Percentiles rank a stretch among this genome's conserved stretches.
Evolutionary conservation across 176 grass and related monocot species (phyloP).

Genomic region (Carex scoparia): DNA sequence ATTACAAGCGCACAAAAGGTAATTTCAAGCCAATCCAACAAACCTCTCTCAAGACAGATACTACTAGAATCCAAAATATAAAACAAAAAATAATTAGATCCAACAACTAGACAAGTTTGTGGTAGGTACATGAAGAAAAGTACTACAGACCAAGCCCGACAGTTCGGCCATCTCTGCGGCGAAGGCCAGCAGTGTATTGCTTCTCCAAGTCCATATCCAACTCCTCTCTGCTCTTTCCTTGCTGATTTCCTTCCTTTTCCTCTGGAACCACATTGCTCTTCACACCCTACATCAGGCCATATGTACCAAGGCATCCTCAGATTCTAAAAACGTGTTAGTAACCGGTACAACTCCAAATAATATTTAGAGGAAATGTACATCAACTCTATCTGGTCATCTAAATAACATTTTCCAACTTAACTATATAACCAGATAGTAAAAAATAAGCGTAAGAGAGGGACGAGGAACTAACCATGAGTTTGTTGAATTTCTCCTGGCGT

Average conservation of each 20-base stretch:
- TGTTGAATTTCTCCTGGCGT: constrained; percentile 96
- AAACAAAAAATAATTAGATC: neutral
- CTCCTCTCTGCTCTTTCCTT: constrained; percentile 71
- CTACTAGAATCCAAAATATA: neutral
- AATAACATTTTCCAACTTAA: neutral
- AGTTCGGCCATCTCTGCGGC: constrained; percentile 82
- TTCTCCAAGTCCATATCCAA: constrained; percentile 95
- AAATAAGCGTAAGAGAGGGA: neutral
- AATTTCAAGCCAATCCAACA: constrained; percentile 8
- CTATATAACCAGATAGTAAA: neutral
- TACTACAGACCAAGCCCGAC: constrained; percentile 86
- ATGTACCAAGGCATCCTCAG: constrained; percentile 97
- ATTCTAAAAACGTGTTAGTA: constrained; percentile 96
- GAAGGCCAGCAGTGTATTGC: constrained; percentile 84
- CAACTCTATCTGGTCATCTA: neutral
- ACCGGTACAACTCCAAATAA: constrained; percentile 23
- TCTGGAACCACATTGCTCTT: constrained; percentile 45
- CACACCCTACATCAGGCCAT: constrained; percentile 91
- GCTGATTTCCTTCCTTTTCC: constrained; percentile 35
- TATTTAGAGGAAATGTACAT: neutral
- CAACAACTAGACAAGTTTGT: neutral
- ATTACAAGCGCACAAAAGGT: neutral
- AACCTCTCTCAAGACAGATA: neutral
- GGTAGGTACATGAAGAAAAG: neutral
- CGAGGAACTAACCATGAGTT: constrained; percentile 86